These are phyloP conservation scores for Microsporum ferrugineum DNA, from an alignment of 2,329 filamentous ascomycete species.

Conservation along the genomic window DNA sequence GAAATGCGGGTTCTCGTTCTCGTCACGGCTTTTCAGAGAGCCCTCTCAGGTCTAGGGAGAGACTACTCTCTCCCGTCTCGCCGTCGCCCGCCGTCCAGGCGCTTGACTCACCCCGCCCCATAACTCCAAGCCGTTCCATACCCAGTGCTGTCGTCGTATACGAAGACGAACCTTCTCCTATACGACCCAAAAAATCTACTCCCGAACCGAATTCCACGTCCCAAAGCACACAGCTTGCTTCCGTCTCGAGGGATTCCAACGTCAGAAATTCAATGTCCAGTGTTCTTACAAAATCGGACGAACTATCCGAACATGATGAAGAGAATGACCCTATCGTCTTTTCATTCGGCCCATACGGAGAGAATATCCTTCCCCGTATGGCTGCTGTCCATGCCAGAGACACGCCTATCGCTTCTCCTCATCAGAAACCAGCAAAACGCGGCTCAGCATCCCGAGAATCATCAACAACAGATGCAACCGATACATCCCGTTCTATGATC, in stretches of 20 bases:
- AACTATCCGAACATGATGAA: slow-evolving; percentile 71
- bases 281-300: slow-evolving; percentile 39
- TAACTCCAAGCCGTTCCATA: slow-evolving; percentile 34
- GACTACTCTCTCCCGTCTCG: slow-evolving; percentile 68
- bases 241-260: slow-evolving; percentile 22
- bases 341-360: slow-evolving; percentile 83
- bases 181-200: slow-evolving; percentile 32
- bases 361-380: slow-evolving; percentile 70
- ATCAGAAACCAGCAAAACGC: slow-evolving; percentile 15
- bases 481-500: slow-evolving; percentile 22
- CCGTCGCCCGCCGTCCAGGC: slow-evolving; percentile 47
- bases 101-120: slow-evolving; percentile 33
- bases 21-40: slow-evolving; percentile 23
- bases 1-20: slow-evolving; percentile 26
- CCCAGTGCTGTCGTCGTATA: slow-evolving; percentile 50
- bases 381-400: slow-evolving; percentile 59
- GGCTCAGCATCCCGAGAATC: slow-evolving; percentile 18
- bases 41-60: slow-evolving; percentile 47
- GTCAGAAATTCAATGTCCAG: slow-evolving; percentile 26
- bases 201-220: slow-evolving; percentile 19
- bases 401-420: slow-evolving; percentile 46
- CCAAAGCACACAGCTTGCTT: slow-evolving; percentile 25
- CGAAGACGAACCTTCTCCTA: slow-evolving; percentile 54
- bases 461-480: slow-evolving; percentile 17
- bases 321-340: slow-evolving; percentile 90